Percentiles rank a stretch among this genome's conserved stretches.
Conservation (phyloP, 148 eudicot species). For the Fallopia convolvulus region DNA sequence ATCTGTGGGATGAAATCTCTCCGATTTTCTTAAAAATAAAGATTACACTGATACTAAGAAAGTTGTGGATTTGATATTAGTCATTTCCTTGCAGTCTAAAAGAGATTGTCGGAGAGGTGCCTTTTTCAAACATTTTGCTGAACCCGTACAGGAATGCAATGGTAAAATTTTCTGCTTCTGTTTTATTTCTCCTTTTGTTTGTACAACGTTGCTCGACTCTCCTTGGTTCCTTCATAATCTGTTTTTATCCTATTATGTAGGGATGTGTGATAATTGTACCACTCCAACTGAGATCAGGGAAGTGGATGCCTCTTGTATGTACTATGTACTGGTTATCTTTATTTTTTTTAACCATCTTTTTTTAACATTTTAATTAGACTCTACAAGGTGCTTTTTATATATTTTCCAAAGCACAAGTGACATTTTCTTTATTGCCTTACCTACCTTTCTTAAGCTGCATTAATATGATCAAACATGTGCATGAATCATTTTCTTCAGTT, state of each 20-base stretch:
- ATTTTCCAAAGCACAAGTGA: background rate
- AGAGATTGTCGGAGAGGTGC: constrained; percentile 80
- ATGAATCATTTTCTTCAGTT: background rate
- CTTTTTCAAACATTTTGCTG: constrained; percentile 89
- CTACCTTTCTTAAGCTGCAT: background rate
- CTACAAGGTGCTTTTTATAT: background rate
- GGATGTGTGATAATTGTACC: constrained; percentile 97
- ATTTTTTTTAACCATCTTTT: background rate
- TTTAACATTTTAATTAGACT: background rate
- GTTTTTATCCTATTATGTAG: constrained; percentile 30
- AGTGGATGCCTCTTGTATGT: constrained; percentile 74
- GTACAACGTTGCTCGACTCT: background rate
- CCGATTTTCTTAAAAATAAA: background rate
- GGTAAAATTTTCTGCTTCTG: constrained; percentile 30
- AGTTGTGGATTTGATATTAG: background rate
- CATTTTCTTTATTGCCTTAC: background rate
- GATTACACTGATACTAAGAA: background rate
- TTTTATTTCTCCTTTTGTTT: no score
- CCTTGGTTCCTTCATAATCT: constrained; percentile 11
- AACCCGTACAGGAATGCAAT: constrained; percentile 84
- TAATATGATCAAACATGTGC: background rate
- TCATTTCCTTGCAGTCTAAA: constrained; percentile 46
- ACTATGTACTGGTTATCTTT: constrained; percentile 24
- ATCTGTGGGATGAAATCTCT: background rate
- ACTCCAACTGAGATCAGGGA: constrained; percentile 52